Evolutionary conservation across 495 filamentous ascomycete species (phyloP), one percentile per base, ranked within the genome.

Genomic region (Neurospora sp.): DNA sequence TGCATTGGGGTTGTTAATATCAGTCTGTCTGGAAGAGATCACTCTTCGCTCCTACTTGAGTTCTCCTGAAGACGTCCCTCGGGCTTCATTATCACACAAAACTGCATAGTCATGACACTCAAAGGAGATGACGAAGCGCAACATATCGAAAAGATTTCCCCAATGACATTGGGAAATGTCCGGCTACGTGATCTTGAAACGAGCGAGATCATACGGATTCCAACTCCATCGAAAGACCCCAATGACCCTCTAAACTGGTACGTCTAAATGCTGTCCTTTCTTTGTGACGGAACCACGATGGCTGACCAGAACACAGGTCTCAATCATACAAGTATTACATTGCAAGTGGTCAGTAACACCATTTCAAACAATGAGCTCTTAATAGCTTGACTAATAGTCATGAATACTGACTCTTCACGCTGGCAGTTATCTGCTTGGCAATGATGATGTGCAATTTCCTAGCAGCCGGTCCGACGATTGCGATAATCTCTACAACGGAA

Each of bases 241-340:
- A 87, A 90, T 74, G 89, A 90, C 76, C 89, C 89, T 18, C 78
- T 91, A 54, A 90, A 89, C 72, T 84, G 82, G 82, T 83, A 78
- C 37, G 72, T 74, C 10, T 18, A 18, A 70, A 4, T 76, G 39
- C 14, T 38, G 18, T 39, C 27, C 69, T 20, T 31, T 42, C 35
- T 72, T n/a, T 31, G 12, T 20, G 14, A 16, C 23, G n/a, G 16
- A 20, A 20, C n/a, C 38, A 38, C 16, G 1, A 27, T 35, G 35
- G 46, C 70, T 75, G 66, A 76, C 3, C 46, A 46, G 20, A 10
- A 27, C 23, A 41, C 71, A 87, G 86, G 86, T 78, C 83, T 40
- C 78, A 81, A 78, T 75, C 76, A 70, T 83, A 82, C 75, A 86
- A 85, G 54, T 82, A 84, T 69, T 88, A 87, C 77, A 82, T 85